These are phyloP conservation scores for Podospora fimiseda DNA, from an alignment of 495 filamentous ascomycete species.

Conservation along the genomic window DNA sequence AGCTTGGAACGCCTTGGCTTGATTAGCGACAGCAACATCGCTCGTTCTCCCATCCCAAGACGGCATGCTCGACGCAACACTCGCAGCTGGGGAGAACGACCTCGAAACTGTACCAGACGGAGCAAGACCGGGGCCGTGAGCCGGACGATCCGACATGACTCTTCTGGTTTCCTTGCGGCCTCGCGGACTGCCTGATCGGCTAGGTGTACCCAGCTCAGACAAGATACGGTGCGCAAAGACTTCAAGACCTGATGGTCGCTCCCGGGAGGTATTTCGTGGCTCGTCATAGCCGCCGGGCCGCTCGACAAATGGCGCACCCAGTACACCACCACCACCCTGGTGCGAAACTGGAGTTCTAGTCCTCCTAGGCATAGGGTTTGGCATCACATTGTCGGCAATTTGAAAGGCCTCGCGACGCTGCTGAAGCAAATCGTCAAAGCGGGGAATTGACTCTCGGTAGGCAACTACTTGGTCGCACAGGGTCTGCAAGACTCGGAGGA, in stretches of 20 bases:
- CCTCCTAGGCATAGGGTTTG: conserved; percentile 21
- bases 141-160: conserved; percentile 9
- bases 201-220: conserved; percentile 46
- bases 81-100: conserved; percentile 35
- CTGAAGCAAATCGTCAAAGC: conserved; percentile 70
- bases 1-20: conserved; percentile 45
- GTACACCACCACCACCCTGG: background rate
- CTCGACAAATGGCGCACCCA: conserved; percentile 23
- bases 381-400: conserved; percentile 39
- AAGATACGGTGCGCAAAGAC: conserved; percentile 52
- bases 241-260: conserved; percentile 44
- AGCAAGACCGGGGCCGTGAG: conserved; percentile 21
- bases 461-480: conserved; percentile 59
- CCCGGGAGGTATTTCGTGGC: conserved; percentile 34
- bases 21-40: conserved; percentile 29
- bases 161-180: conserved; percentile 34
- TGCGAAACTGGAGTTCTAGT: conserved; percentile 15
- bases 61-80: conserved; percentile 17
- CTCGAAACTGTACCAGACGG: conserved; percentile 13
- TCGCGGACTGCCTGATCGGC: conserved; percentile 42
- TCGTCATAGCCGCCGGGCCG: conserved; percentile 21
- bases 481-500: conserved; percentile 44
- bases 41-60: conserved; percentile 19
- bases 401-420: conserved; percentile 64
- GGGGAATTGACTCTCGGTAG: conserved; percentile 62